Percentiles rank a stretch among this genome's conserved stretches.
Conservation (phyloP, 1,284 basidiomycete genomes). For the Stygiomarasmius scandens region DNA sequence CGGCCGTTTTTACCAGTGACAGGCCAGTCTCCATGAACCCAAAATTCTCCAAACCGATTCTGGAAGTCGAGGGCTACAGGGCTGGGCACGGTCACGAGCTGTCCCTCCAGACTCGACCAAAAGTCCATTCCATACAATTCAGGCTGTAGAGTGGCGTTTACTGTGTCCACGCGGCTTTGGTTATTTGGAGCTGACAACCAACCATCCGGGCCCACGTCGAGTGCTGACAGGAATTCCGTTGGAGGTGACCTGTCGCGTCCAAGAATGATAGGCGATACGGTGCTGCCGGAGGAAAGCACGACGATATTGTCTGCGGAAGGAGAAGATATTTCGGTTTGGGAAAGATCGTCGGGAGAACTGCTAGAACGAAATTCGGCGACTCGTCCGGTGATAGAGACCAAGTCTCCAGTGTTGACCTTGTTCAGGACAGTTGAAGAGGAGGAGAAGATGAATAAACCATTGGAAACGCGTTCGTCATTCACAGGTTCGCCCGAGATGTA, state of each 20-base stretch:
- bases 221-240: constrained; percentile 47
- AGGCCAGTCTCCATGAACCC: constrained; percentile 62
- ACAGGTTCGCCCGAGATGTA: constrained; percentile 53
- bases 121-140: constrained; percentile 61
- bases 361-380: constrained; percentile 55
- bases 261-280: constrained; percentile 51
- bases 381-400: constrained; percentile 47
- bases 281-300: constrained; percentile 49
- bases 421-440: constrained; percentile 38
- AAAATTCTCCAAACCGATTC: constrained; percentile 59
- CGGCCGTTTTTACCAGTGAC: constrained; percentile 59
- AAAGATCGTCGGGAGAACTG: constrained; percentile 47
- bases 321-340: constrained; percentile 51
- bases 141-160: constrained; percentile 53
- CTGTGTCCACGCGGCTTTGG: constrained; percentile 45
- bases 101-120: constrained; percentile 66
- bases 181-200: constrained; percentile 62
- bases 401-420: constrained; percentile 51
- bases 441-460: constrained; percentile 56
- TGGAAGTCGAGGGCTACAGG: constrained; percentile 55
- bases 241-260: constrained; percentile 59
- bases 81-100: constrained; percentile 56
- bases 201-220: constrained; percentile 56
- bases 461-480: constrained; percentile 50
- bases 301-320: constrained; percentile 49